Conservation (phyloP, 176 grass and related monocot genomes). For the Elymus sibiricus region DNA sequence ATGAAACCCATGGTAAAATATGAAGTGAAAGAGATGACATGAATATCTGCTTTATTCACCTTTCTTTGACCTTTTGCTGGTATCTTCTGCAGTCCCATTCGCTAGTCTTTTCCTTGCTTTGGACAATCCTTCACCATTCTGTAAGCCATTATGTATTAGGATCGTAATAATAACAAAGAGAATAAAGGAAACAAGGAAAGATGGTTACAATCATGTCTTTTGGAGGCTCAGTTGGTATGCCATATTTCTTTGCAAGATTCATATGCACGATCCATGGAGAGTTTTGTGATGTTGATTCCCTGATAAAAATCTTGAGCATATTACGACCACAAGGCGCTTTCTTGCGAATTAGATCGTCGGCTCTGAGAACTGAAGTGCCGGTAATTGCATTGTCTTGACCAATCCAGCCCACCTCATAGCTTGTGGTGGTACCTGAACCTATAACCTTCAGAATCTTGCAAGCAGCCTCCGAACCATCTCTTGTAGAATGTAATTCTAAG, state of each 20-base stretch:
- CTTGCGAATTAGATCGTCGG: constrained; percentile 56
- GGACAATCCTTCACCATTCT: constrained; percentile 51
- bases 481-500: constrained; percentile 66
- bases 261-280: constrained; percentile 74
- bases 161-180: constrained; percentile 11
- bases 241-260: constrained; percentile 69
- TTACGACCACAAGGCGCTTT: constrained; percentile 55
- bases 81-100: constrained; percentile 42
- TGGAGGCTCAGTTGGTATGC: constrained; percentile 55
- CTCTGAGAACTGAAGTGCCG: constrained; percentile 56
- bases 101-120: constrained; percentile 43
- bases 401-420: constrained; percentile 76
- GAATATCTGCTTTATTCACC: constrained; percentile 27
- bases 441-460: constrained; percentile 83
- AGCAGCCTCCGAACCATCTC: constrained; percentile 46
- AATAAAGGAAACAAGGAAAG: constrained; percentile 32
- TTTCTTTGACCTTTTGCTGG: constrained; percentile 36
- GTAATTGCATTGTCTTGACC: constrained; percentile 55
- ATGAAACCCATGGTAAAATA: constrained; percentile 18
- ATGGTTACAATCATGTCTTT: constrained; percentile 55
- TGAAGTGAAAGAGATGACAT: constrained; percentile 15
- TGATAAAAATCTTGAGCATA: constrained; percentile 69
- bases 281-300: constrained; percentile 59
- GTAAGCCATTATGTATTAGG: constrained; percentile 24
- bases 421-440: constrained; percentile 34